These are phyloP conservation scores for Mucor indicus DNA, from an alignment of 371 early-diverging fungal genomes.

Conservation along the genomic window DNA sequence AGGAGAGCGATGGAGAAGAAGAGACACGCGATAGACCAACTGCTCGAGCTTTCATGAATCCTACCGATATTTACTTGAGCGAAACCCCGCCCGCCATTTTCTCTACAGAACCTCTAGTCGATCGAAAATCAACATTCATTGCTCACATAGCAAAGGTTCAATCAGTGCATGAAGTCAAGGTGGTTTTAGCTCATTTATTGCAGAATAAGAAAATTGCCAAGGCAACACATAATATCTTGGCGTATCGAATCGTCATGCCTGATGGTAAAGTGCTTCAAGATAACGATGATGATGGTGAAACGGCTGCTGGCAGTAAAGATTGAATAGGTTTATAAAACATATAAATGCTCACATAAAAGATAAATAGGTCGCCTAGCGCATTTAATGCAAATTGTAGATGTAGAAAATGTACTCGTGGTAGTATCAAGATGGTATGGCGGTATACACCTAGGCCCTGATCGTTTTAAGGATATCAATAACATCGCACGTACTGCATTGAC, in stretches of 20 bases:
- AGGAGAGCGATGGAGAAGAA: not conserved
- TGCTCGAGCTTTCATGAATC: slow-evolving; percentile 16
- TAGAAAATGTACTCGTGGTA: slow-evolving; percentile 76
- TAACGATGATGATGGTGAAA: slow-evolving; percentile 83
- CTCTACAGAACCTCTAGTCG: slow-evolving; percentile 59
- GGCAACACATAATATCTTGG: slow-evolving; percentile 90
- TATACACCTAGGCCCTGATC: slow-evolving; percentile 73
- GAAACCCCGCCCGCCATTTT: slow-evolving; percentile 33
- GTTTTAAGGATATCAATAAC: slow-evolving; percentile 92
- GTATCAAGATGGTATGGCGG: slow-evolving; percentile 94
- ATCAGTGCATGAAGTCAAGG: slow-evolving; percentile 55
- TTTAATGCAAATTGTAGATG: slow-evolving; percentile 73
- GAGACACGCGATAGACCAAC: slow-evolving; percentile 22
- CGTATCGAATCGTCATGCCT: slow-evolving; percentile 72
- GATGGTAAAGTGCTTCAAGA: slow-evolving; percentile 65
- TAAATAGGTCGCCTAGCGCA: slow-evolving; percentile 64
- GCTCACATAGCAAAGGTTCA: slow-evolving; percentile 76
- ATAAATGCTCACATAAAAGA: not conserved
- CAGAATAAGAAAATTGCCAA: slow-evolving; percentile 75
- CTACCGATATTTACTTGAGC: slow-evolving; percentile 1
- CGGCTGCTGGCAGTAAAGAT: slow-evolving; percentile 67
- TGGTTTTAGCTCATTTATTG: slow-evolving; percentile 59
- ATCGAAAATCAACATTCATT: slow-evolving; percentile 84
- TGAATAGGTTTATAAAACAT: not conserved
- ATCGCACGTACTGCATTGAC: slow-evolving; percentile 71